Percentiles rank a stretch among this genome's conserved stretches.
phyloP scores from a whole-genome alignment of 164 flowering plant genomes.

The Chimonanthus salicifolius region DNA sequence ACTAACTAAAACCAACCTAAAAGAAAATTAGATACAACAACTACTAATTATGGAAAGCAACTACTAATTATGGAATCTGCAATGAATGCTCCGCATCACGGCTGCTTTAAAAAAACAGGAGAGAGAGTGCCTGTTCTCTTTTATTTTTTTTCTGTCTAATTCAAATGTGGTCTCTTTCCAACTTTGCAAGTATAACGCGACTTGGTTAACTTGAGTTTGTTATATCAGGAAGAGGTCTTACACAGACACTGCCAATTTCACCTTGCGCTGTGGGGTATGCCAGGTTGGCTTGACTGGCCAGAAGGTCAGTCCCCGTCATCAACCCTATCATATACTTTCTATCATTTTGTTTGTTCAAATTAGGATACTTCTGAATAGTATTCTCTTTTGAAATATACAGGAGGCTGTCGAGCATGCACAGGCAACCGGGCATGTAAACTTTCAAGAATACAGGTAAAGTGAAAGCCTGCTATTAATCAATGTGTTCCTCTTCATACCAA shows the following conservation, averaged over 20 bases:
- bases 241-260: slow-evolving; percentile 89
- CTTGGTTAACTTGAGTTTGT: not conserved
- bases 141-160: not conserved
- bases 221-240: slow-evolving; percentile 60
- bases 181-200: not conserved
- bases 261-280: slow-evolving; percentile 93
- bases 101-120: too few relatives aligned
- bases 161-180: not conserved
- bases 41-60: too few relatives aligned
- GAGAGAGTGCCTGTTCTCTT: not conserved
- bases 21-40: too few relatives aligned
- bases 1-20: too few relatives aligned
- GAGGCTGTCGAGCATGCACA: slow-evolving; percentile 94
- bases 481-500: not conserved
- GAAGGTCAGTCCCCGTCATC: slow-evolving; percentile 40
- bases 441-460: slow-evolving; percentile 65
- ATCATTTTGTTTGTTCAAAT: not conserved
- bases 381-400: slow-evolving; percentile 32
- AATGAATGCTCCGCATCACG: too few relatives aligned
- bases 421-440: slow-evolving; percentile 91
- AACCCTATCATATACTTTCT: not conserved
- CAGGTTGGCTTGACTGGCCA: slow-evolving; percentile 89
- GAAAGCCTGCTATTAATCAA: not conserved
- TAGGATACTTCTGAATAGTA: not conserved
- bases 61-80: too few relatives aligned